Base-by-base conservation (phyloP, 129 eudicot species). In the Saussurea involucrata region DNA sequence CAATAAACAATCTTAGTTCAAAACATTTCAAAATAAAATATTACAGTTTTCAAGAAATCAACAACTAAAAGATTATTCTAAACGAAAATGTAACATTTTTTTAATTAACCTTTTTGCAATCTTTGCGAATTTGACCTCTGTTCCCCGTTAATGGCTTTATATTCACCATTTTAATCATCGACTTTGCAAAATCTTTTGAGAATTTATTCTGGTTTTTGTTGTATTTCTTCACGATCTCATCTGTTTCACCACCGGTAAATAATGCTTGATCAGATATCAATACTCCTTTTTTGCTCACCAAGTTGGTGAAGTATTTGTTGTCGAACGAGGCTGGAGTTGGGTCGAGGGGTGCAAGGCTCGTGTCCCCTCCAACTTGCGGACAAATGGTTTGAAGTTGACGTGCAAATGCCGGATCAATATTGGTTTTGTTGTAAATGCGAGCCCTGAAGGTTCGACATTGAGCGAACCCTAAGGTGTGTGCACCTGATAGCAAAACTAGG, bases 401-500 rank as follows among this genome's bases (percentile, higher is more conserved):
- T 0, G 83, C 85, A 66, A 76, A 81, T 4, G 60, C 17, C 0
- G 69, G 29, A 36, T 76, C 78, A 34, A 85, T 85, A 31, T 81
- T 81, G 61, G 29, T 58, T 0, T 77, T 80, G 4, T 61, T 32
- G 66, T 78, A 63, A 20, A 79, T 79, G 4, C 77, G 79, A 36
- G 0, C 15, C 60, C 76, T 78, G 28, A 83, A 78, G 20, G 60
- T 29, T 18, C 57, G 21, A 72, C 86, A 83, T 21, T 71, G 70
- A 66, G 84, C 53, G 2, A 73, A 68, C 20, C 80, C 84, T 27
- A 83, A 28, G 0, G 84, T 61, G 32, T 78, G 84, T 27, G 86
- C 90, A 27, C 97, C 95, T 2, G 88, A 87, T 7, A 91, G 81
- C 6, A 72, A 90, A 32, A 89, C 92, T 10, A 91, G 80, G 75